Evolutionary conservation across 2,329 filamentous ascomycete genomes (phyloP).

Genomic region (Aureobasidium sp.): DNA sequence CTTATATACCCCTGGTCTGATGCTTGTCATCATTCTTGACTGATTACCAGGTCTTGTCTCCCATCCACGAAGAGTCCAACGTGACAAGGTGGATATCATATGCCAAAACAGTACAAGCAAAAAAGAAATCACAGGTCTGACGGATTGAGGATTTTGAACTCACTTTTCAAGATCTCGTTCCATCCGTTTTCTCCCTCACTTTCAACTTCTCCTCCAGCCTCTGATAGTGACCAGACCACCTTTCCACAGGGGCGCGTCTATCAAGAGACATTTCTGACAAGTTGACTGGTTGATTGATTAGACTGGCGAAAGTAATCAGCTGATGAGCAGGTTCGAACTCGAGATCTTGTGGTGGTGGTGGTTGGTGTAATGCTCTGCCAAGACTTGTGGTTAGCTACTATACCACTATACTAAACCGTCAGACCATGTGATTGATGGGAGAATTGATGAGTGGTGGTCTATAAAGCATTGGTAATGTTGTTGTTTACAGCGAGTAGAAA

Average conservation of each 20-base stretch:
- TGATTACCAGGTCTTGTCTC: too few species aligned
- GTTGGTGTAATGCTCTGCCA: background rate
- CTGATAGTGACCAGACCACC: background rate
- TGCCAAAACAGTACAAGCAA: too few species aligned
- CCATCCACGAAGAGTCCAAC: too few species aligned
- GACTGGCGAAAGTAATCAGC: background rate
- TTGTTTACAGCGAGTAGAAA: too few species aligned
- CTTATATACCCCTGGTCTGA: too few species aligned
- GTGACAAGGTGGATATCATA: too few species aligned
- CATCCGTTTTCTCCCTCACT: too few species aligned
- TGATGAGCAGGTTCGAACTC: background rate
- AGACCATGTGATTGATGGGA: background rate
- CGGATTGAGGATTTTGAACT: background rate
- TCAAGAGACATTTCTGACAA: background rate
- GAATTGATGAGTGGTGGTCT: too few species aligned
- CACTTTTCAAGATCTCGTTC: background rate
- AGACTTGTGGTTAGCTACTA: background rate
- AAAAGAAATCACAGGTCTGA: background rate
- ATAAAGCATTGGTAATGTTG: too few species aligned
- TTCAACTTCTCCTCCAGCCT: background rate
- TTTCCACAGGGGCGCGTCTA: background rate
- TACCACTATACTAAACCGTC: background rate
- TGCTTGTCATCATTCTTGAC: too few species aligned
- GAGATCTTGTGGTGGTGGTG: background rate
- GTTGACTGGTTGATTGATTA: background rate